These are phyloP conservation scores for Pseudozyma pruni DNA, from an alignment of 1,284 basidiomycete species.

Conservation along the genomic window DNA sequence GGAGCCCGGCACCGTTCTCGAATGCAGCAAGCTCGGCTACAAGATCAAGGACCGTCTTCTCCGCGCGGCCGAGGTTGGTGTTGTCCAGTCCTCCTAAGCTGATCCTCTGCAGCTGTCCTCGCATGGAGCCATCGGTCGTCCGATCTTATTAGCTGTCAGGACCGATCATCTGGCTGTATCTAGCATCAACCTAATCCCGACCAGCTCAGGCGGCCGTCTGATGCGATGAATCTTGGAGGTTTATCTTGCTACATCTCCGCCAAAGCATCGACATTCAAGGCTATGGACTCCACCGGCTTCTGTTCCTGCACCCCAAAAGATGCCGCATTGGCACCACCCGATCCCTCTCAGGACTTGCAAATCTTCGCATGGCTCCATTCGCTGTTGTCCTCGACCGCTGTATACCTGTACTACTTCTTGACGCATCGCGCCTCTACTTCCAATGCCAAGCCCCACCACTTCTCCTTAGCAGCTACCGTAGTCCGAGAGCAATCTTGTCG, in stretches of 20 bases:
- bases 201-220: too few species aligned
- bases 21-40: conserved; percentile 88
- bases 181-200: too few species aligned
- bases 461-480: conserved; percentile 1
- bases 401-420: conserved; percentile 44
- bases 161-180: too few species aligned
- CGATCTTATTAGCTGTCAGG: too few species aligned
- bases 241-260: too few species aligned
- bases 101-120: neutral
- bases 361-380: neutral
- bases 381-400: conserved; percentile 8
- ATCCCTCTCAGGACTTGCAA: neutral
- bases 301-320: neutral
- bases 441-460: conserved; percentile 29
- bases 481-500: too few species aligned
- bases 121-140: neutral
- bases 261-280: too few species aligned
- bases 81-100: conserved; percentile 72
- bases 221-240: too few species aligned
- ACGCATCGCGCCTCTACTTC: neutral
- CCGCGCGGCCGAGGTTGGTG: conserved; percentile 95
- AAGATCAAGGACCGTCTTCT: conserved; percentile 74
- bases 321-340: too few species aligned
- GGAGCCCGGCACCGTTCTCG: conserved; percentile 87
- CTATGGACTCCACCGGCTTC: too few species aligned